Evolutionary conservation across 768 basidiomycete species (phyloP).

Genomic region (Pleurotus citrinopileatus): DNA sequence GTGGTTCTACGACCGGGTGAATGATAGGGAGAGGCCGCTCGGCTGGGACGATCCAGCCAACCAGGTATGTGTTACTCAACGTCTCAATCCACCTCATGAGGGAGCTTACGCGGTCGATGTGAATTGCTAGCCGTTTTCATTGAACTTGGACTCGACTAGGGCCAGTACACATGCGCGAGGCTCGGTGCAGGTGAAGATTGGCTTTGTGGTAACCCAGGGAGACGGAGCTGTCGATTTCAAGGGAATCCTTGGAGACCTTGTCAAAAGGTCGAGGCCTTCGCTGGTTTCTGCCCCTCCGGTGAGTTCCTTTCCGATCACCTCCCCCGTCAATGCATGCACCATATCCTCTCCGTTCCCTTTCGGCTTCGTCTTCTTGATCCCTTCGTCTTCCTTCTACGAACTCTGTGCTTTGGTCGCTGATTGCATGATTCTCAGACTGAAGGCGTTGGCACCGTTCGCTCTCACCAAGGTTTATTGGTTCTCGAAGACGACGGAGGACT

Average conservation of each 20-base stretch:
- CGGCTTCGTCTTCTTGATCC: neutral
- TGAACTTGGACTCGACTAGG: constrained; percentile 40
- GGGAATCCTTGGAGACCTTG: constrained; percentile 61
- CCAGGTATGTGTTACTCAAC: constrained; percentile 43
- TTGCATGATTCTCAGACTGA: constrained; percentile 53
- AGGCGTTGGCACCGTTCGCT: constrained; percentile 81
- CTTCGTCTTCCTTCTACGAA: neutral
- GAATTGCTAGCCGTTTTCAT: constrained; percentile 28
- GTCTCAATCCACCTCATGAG: neutral
- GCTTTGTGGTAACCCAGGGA: constrained; percentile 44
- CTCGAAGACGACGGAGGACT: constrained; percentile 81
- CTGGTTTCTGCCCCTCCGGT: constrained; percentile 80
- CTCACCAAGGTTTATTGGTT: constrained; percentile 38
- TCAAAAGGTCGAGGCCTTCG: constrained; percentile 60
- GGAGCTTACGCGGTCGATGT: neutral
- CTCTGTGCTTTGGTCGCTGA: neutral
- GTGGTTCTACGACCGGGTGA: constrained; percentile 55
- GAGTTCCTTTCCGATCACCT: constrained; percentile 25
- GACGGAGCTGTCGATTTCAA: constrained; percentile 46
- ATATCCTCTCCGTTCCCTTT: neutral
- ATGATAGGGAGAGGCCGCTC: constrained; percentile 35
- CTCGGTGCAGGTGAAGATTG: constrained; percentile 41
- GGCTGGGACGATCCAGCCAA: constrained; percentile 66
- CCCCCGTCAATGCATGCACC: neutral
- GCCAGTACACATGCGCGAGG: constrained; percentile 38